Base-by-base conservation (phyloP, 192 early-diverging fungal genomes). In the Jimgerdemannia flammicorona region DNA sequence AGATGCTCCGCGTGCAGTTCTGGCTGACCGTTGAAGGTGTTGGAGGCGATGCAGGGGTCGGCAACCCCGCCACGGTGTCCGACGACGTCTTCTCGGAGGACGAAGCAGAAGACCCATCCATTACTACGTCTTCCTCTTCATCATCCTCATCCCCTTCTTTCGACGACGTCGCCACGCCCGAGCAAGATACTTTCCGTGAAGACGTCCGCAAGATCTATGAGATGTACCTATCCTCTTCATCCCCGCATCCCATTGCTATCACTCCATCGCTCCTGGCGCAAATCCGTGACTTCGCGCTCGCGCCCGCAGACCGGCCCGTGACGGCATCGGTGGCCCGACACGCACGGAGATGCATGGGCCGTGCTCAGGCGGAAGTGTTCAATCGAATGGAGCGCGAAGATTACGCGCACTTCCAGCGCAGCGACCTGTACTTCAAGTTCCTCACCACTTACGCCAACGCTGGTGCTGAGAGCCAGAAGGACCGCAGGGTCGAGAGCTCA, bases 21-120 rank as follows among this genome's bases (percentile, higher is more conserved):
- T 94, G 93, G 92, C 74, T 94, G 40, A 84, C 90, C 69, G 85
- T 93, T 17, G 90, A 93, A 75, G 88, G 90, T 40, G 80, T 87
- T 64, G 80, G 79, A 42, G 49, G 66, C 64, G 64, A 70, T 59
- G 59, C 49, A 75, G 72, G 20, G 67, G 74, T 29, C 14, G 43
- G 3, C 67, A 76, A 29, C 43, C 69, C 43, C 17, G 74, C 44
- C 67, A 68, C 54, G 81, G 76, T 29, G 29, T 3, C 72, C 70
- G 4, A 59, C 39, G 39, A 11, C 42, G 40, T 43, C 40, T 2
- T 64, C 8, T 54, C 44, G 40, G 18, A 76, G 49, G 44, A 73
- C 67, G 29, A 44, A 9, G 20, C 29, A 49, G 63, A 70, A 64
- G 66, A 78, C 70, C 59, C 74, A 74, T 2, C 40, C 71, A 1